These are phyloP conservation scores for Phytophthora pisi DNA, from an alignment of 352 stramenopile genomes.

Conservation along the genomic window DNA sequence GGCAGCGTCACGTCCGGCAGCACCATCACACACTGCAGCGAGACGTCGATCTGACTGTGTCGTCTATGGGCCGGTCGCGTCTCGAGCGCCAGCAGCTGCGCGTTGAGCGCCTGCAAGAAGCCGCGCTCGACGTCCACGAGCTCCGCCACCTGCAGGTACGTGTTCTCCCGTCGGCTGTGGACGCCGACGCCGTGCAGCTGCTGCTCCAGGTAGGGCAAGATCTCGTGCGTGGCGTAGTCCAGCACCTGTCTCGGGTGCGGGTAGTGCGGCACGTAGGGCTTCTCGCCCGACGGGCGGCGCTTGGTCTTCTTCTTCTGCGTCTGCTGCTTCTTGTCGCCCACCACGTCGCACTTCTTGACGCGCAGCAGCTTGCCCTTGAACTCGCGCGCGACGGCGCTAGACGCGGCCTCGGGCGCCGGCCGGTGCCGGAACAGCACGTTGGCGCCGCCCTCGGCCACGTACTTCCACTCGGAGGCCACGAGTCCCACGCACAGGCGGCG, in stretches of 20 bases:
- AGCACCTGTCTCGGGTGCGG: conserved; percentile 70
- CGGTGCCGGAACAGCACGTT: conserved; percentile 88
- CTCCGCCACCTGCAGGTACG: conserved; percentile 75
- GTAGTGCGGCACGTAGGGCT: conserved; percentile 64
- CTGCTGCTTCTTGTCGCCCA: neutral
- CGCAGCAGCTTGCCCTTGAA: conserved; percentile 83
- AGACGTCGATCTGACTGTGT: conserved; percentile 80
- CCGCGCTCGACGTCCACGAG: conserved; percentile 62
- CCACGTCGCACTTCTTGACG: conserved; percentile 84
- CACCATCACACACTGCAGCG: conserved; percentile 76
- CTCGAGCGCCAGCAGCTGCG: conserved; percentile 62
- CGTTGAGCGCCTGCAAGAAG: conserved; percentile 73
- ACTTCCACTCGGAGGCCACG: conserved; percentile 78
- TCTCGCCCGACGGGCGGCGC: conserved; percentile 21
- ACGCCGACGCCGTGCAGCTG: conserved; percentile 30
- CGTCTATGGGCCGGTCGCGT: conserved; percentile 58
- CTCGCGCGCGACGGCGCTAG: conserved; percentile 24
- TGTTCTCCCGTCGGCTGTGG: conserved; percentile 22
- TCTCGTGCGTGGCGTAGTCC: conserved; percentile 76
- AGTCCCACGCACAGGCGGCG: conserved; percentile 33
- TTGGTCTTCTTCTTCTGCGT: conserved; percentile 38
- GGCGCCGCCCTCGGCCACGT: conserved; percentile 84
- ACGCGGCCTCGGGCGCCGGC: conserved; percentile 21
- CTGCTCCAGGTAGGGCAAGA: conserved; percentile 69
- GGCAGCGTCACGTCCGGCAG: conserved; percentile 80